Evolutionary conservation across 768 basidiomycete genomes (phyloP).

Genomic region (Pleurotus ostreatus): DNA sequence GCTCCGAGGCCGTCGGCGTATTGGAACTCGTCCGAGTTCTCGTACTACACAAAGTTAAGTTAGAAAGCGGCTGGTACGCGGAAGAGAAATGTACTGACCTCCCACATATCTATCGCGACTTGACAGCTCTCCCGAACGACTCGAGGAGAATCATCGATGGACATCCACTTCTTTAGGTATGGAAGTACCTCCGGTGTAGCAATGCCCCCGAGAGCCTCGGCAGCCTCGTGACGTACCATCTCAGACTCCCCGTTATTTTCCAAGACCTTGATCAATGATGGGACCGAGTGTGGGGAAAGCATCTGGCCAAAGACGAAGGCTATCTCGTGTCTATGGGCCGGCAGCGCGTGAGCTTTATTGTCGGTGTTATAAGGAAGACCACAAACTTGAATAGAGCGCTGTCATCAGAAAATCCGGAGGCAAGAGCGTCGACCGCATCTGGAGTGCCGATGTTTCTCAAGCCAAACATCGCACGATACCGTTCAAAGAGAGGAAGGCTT

Average conservation of each 20-base stretch:
- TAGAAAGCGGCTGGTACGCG: background rate
- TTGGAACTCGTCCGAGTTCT: conserved; percentile 70
- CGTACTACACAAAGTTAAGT: conserved; percentile 39
- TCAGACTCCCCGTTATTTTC: conserved; percentile 71
- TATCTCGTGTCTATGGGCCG: conserved; percentile 77
- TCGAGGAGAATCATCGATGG: conserved; percentile 69
- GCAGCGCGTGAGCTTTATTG: background rate
- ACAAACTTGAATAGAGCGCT: conserved; percentile 88
- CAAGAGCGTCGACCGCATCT: conserved; percentile 85
- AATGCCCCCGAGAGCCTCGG: conserved; percentile 97
- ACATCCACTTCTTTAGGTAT: conserved; percentile 82
- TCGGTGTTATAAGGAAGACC: background rate
- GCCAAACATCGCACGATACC: conserved; percentile 98
- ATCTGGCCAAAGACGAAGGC: conserved; percentile 98
- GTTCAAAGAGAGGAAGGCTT: conserved; percentile 73
- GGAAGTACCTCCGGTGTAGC: conserved; percentile 89
- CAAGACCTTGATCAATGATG: conserved; percentile 78
- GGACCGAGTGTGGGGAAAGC: conserved; percentile 83
- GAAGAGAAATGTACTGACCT: conserved; percentile 44
- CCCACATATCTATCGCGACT: conserved; percentile 97
- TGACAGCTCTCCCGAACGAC: conserved; percentile 96
- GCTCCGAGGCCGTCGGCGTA: conserved; percentile 40
- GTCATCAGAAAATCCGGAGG: conserved; percentile 84
- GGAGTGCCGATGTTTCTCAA: conserved; percentile 88
- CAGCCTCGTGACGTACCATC: conserved; percentile 99